phyloP scores from a whole-genome alignment of 176 grass and related monocot species.

The Avena atlantica region DNA sequence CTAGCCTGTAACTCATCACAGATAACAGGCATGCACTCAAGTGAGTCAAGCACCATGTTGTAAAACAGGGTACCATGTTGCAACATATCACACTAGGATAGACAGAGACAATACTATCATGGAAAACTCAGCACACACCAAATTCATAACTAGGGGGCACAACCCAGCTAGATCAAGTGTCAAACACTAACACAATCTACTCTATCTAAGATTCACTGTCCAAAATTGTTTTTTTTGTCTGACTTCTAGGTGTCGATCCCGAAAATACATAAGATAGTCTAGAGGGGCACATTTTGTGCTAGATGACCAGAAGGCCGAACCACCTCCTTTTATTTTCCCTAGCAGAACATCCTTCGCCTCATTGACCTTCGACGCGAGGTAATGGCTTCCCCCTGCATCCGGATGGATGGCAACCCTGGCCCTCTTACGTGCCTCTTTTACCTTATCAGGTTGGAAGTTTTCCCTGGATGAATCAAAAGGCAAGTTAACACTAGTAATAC shows the following conservation, averaged over 20 bases:
- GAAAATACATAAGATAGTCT: constrained; percentile 14
- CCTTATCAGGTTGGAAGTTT: no score
- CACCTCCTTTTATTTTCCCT: constrained; percentile 81
- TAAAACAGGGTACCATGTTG: neutral
- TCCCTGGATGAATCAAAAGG: no score
- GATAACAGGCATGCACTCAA: constrained; percentile 55
- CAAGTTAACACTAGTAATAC: no score
- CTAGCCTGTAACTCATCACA: constrained; percentile 51
- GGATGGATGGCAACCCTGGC: no score
- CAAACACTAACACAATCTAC: constrained; percentile 8
- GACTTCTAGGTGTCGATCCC: constrained; percentile 28
- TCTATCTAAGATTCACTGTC: constrained; percentile 25
- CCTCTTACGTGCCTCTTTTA: no score
- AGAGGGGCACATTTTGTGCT: neutral
- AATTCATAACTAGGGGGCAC: neutral
- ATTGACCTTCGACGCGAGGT: constrained; percentile 93
- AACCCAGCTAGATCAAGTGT: neutral
- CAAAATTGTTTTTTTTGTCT: constrained; percentile 11
- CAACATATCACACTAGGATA: constrained; percentile 4
- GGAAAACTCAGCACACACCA: neutral
- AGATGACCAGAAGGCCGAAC: constrained; percentile 72
- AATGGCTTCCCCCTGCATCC: constrained; percentile 44
- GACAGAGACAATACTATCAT: neutral
- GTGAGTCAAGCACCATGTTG: constrained; percentile 39
- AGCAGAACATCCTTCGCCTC: constrained; percentile 88